Evolutionary conservation across 75 land plant species (phyloP).

Genomic region (Isoetes taiwanensis): DNA sequence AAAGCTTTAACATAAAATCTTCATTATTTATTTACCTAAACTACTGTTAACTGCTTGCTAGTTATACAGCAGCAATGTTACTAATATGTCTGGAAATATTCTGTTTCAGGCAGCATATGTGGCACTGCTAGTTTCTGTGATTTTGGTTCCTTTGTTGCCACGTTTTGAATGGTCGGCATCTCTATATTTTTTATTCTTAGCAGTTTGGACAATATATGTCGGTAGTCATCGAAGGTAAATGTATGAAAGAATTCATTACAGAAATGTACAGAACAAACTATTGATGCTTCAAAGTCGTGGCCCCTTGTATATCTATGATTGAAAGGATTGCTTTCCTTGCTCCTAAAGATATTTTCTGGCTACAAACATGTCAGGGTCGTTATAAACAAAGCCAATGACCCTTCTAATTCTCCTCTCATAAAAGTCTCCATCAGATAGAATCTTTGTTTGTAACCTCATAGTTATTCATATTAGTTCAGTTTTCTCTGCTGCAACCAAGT

Average conservation of each 20-base stretch:
- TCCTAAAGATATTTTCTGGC: neutral
- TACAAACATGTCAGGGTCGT: neutral
- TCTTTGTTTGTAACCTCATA: neutral
- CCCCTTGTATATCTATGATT: neutral
- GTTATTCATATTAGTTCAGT: neutral
- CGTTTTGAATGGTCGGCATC: conserved; percentile 25
- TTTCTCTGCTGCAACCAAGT: neutral
- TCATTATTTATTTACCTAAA: neutral
- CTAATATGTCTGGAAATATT: neutral
- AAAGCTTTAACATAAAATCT: neutral
- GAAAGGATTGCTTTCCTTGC: neutral
- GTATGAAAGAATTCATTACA: neutral
- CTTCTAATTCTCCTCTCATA: neutral
- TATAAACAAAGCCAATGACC: neutral
- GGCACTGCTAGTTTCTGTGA: conserved; percentile 26
- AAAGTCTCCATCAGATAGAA: neutral
- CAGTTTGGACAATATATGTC: conserved; percentile 35
- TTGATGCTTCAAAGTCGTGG: neutral
- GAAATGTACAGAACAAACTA: neutral
- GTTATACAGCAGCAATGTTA: neutral
- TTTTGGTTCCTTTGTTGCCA: conserved; percentile 29
- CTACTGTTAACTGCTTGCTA: neutral
- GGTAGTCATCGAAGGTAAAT: conserved; percentile 41
- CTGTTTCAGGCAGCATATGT: conserved; percentile 17
- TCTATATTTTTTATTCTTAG: conserved; percentile 25